phyloP scores from a whole-genome alignment of 2,329 filamentous ascomycete genomes.

The Capronia americana region DNA sequence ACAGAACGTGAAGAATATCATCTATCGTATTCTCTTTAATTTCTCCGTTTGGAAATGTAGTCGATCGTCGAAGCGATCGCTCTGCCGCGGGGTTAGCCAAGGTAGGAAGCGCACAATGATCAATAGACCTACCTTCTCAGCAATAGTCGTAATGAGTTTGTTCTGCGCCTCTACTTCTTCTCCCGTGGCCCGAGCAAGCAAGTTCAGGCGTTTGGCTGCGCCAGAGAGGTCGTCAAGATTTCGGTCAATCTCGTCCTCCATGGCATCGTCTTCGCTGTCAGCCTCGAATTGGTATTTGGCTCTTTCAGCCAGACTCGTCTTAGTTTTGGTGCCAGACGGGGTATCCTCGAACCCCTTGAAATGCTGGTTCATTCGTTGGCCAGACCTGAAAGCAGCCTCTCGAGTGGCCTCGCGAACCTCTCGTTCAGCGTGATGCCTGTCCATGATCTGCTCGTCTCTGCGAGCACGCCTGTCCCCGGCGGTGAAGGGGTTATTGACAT shows the following conservation, averaged over 20 bases:
- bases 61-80: conserved; percentile 41
- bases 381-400: conserved; percentile 57
- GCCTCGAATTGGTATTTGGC: conserved; percentile 80
- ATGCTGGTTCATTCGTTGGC: conserved; percentile 68
- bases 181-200: conserved; percentile 74
- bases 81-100: conserved; percentile 33
- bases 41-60: conserved; percentile 39
- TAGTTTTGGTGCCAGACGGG: conserved; percentile 57
- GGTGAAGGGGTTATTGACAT: conserved; percentile 79
- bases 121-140: conserved; percentile 66
- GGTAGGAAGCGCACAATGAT: not conserved
- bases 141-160: conserved; percentile 76
- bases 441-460: conserved; percentile 72
- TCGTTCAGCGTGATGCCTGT: conserved; percentile 66
- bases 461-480: conserved; percentile 68
- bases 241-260: conserved; percentile 74
- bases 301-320: conserved; percentile 64
- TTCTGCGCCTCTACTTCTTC: conserved; percentile 80
- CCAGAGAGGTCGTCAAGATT: conserved; percentile 67
- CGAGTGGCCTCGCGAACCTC: conserved; percentile 63
- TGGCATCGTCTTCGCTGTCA: conserved; percentile 71
- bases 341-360: conserved; percentile 68
- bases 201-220: conserved; percentile 73
- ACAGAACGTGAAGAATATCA: not conserved
- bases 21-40: conserved; percentile 39